Conservation (phyloP, 2,329 filamentous ascomycete species). For the Phoma sp. region DNA sequence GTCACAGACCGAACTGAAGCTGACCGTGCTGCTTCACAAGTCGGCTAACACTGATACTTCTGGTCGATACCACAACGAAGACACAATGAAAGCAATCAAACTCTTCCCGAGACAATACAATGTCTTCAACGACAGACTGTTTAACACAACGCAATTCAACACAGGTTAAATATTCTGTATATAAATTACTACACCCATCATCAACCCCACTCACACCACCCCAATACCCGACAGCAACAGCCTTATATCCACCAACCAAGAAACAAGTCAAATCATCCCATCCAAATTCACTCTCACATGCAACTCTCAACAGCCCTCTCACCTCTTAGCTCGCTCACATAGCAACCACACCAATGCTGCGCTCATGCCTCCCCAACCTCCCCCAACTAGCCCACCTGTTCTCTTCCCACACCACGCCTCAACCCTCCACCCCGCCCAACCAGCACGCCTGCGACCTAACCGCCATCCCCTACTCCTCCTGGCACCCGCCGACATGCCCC, state of each 20-base stretch:
- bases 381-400: background rate
- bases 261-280: too few species aligned
- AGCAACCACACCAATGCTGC: background rate
- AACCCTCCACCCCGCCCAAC: background rate
- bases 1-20: background rate
- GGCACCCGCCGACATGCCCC: background rate
- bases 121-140: background rate
- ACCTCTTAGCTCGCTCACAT: background rate
- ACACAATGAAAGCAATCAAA: background rate
- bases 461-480: background rate
- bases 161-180: background rate
- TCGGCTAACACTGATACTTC: too few species aligned
- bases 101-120: background rate
- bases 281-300: too few species aligned
- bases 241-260: background rate
- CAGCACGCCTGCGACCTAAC: background rate
- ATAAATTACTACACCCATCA: background rate
- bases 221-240: background rate
- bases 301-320: background rate
- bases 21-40: background rate
- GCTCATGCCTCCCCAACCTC: slow-evolving; percentile 1
- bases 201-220: background rate
- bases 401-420: background rate
- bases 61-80: background rate
- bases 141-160: background rate